Percentiles rank a stretch among this genome's conserved stretches.
Evolutionary conservation across 2,329 filamentous ascomycete species (phyloP).

Genomic region (Colletotrichum phormii): DNA sequence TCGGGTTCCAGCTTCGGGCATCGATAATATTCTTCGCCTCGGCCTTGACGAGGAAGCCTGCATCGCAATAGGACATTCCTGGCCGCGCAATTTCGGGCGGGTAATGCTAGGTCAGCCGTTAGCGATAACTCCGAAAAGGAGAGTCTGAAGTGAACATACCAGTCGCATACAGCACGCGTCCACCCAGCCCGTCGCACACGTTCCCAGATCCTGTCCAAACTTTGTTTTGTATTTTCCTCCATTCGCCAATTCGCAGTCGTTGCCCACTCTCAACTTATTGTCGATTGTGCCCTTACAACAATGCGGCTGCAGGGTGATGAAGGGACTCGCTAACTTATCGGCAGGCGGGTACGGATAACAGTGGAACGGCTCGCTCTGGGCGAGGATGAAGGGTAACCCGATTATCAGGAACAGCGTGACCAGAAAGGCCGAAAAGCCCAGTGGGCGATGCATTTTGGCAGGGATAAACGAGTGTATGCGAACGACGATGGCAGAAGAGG

Average conservation of each 20-base stretch:
- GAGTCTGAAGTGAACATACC: constrained; percentile 9
- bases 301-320: constrained; percentile 31
- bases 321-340: constrained; percentile 23
- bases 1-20: constrained; percentile 13
- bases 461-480: constrained; percentile 25
- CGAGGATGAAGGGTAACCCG: constrained; percentile 30
- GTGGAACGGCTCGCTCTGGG: constrained; percentile 34
- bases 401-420: constrained; percentile 18
- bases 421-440: constrained; percentile 23
- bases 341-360: constrained; percentile 32
- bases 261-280: constrained; percentile 26
- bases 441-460: constrained; percentile 28
- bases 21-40: constrained; percentile 24
- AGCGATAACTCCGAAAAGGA: background rate
- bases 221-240: constrained; percentile 33
- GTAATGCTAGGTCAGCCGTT: constrained; percentile 23
- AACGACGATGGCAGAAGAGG: constrained; percentile 21
- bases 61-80: constrained; percentile 32
- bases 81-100: constrained; percentile 32
- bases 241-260: constrained; percentile 21
- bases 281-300: constrained; percentile 33
- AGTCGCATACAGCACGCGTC: constrained; percentile 36
- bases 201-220: constrained; percentile 35
- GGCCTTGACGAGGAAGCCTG: constrained; percentile 29
- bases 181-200: constrained; percentile 28